Evolutionary conservation across 2,329 filamentous ascomycete genomes (phyloP), one percentile per base, ranked within the genome.

Genomic region (Sporothrix protearum): DNA sequence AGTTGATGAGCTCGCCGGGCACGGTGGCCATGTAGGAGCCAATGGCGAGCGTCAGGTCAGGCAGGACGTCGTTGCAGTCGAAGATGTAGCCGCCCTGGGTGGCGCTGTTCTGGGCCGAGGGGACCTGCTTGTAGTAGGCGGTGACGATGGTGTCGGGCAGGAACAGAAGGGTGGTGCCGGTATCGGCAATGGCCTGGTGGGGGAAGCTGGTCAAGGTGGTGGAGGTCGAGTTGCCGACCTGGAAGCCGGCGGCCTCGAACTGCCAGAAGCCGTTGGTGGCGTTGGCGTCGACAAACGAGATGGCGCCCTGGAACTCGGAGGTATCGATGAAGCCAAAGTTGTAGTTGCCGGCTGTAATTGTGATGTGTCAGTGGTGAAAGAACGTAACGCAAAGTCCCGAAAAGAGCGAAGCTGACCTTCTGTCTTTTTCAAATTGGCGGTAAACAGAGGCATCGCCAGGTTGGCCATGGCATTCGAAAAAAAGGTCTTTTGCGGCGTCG

Each of bases 251-350:
- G 67, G 81, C 82, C 73, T 86, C 84, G 74, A 89, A 87, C 73
- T 84, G 80, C 87, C 87, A 89, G 81, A 84, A 88, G 25, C 86
- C 86, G 19, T 84, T 78, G 71, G 78, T 80, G 75, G 76, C 82
- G 78, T 86, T 82, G 74, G 86, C 83, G 33, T 80, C 74, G 33
- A 83, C 79, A 79, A 87, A 89, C 71, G 80, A 80, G 75, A 89
- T 82, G 53, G 77, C 73, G 69, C 87, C 87, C 2, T 82, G 84
- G 82, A 86, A 88, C 77, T 85, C 85, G 73, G 79, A 78, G 28
- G 73, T 76, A 79, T 89, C 86, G 75, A 89, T 86, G 79, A 80
- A 86, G 67, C 87, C 87, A 75, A 88, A 89, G 76, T 87, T 84
- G 80, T 87, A 88, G 69, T 75, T 76, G 61, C 76, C 76, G n/a